Evolutionary conservation across 805 yeast genomes (phyloP).

Genomic region (Ogataea pignaliae): DNA sequence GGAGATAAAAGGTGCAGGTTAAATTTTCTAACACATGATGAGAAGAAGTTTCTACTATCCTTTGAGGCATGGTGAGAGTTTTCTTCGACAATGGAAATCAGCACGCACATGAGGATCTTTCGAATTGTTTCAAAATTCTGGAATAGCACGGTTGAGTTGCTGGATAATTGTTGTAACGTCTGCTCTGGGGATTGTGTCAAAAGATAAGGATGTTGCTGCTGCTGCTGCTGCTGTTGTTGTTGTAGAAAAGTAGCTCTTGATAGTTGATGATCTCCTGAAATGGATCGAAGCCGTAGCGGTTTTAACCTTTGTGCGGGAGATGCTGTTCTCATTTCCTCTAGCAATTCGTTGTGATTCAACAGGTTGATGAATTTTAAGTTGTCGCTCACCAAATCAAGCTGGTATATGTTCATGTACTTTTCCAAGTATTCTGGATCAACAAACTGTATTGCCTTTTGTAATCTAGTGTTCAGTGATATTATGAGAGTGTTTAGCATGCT

Average conservation of each 20-base stretch:
- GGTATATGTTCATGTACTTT: slow-evolving; percentile 22
- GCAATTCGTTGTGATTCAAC: slow-evolving; percentile 15
- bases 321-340: slow-evolving; percentile 6
- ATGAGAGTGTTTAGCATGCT: slow-evolving; percentile 17
- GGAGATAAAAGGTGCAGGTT: slow-evolving; percentile 4
- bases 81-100: slow-evolving; percentile 19
- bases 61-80: neutral
- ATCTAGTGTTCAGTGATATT: slow-evolving; percentile 13
- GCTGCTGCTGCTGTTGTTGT: neutral
- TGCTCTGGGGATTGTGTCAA: neutral
- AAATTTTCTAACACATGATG: slow-evolving; percentile 15
- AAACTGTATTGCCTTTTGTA: slow-evolving; percentile 12
- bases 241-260: slow-evolving; percentile 2
- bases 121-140: slow-evolving; percentile 17
- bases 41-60: slow-evolving; percentile 8
- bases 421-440: slow-evolving; percentile 16
- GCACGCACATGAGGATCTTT: slow-evolving; percentile 19
- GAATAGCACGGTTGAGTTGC: slow-evolving; percentile 13
- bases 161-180: slow-evolving; percentile 9
- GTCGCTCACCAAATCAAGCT: slow-evolving; percentile 19
- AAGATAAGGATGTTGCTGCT: neutral
- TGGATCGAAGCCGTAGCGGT: slow-evolving; percentile 19
- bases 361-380: slow-evolving; percentile 18
- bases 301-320: slow-evolving; percentile 7
- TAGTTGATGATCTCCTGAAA: slow-evolving; percentile 13